These are phyloP conservation scores for Saccharomyces hybrid DNA, from an alignment of 1,139 yeast genomes.

Conservation along the genomic window DNA sequence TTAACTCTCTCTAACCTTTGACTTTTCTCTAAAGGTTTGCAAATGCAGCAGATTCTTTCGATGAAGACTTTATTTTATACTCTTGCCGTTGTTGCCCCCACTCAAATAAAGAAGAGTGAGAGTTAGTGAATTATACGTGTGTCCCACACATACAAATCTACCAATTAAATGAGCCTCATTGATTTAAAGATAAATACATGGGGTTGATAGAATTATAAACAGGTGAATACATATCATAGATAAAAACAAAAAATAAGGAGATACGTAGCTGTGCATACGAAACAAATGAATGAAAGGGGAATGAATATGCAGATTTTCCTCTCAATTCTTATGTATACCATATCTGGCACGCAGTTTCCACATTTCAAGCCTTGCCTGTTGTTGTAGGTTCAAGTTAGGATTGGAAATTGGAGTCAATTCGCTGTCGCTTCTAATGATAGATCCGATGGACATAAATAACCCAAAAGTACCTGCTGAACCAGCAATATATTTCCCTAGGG, in stretches of 20 bases:
- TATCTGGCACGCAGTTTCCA: slow-evolving; percentile 27
- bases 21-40: not conserved
- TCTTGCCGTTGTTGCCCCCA: not conserved
- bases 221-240: not conserved
- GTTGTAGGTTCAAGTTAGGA: slow-evolving; percentile 21
- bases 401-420: slow-evolving; percentile 12
- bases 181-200: not conserved
- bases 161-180: not conserved
- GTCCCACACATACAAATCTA: not conserved
- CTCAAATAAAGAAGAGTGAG: not conserved
- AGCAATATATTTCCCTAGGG: slow-evolving; percentile 91
- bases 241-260: not conserved
- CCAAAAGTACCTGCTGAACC: slow-evolving; percentile 98
- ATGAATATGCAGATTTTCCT: not conserved
- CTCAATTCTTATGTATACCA: slow-evolving; percentile 10
- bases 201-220: slow-evolving; percentile 1
- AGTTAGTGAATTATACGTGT: too few relatives aligned
- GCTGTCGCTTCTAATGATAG: slow-evolving; percentile 78
- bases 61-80: not conserved
- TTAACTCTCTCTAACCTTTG: too few relatives aligned
- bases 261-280: not conserved
- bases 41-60: not conserved
- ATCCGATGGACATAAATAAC: slow-evolving; percentile 89
- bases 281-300: not conserved
- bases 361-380: slow-evolving; percentile 27